phyloP scores from a whole-genome alignment of 1,284 basidiomycete species.

The Boletus austroedulis region DNA sequence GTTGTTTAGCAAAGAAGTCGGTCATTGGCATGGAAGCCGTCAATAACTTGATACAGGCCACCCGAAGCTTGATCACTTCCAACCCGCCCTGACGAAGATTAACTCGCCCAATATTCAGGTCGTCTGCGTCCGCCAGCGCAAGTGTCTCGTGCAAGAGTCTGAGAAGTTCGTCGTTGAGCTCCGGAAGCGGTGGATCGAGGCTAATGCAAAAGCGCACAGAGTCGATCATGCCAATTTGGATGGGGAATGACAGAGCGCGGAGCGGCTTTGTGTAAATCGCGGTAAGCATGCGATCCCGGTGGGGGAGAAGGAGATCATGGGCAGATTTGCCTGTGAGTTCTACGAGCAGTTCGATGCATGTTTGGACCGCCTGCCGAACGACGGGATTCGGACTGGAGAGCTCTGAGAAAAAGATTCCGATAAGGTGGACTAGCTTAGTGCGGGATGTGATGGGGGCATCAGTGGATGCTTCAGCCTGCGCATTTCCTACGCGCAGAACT shows the following conservation, averaged over 20 bases:
- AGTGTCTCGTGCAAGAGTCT: constrained; percentile 93
- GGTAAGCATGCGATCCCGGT: constrained; percentile 84
- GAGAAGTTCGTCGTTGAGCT: constrained; percentile 89
- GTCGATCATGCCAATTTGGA: constrained; percentile 98
- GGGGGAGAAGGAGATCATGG: constrained; percentile 78
- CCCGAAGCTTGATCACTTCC: constrained; percentile 89
- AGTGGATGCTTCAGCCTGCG: constrained; percentile 43
- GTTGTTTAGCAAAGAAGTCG: constrained; percentile 85
- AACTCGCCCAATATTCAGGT: constrained; percentile 73
- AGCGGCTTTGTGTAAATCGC: constrained; percentile 96
- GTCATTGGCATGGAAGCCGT: constrained; percentile 94
- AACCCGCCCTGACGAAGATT: constrained; percentile 78
- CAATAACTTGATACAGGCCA: constrained; percentile 91
- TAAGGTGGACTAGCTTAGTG: constrained; percentile 60
- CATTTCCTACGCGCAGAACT: constrained; percentile 74
- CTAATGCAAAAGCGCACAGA: constrained; percentile 92
- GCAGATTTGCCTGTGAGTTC: constrained; percentile 72
- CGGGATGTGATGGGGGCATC: constrained; percentile 45
- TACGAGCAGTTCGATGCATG: constrained; percentile 80
- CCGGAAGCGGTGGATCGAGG: constrained; percentile 81
- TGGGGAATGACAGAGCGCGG: constrained; percentile 91
- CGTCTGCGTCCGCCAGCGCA: constrained; percentile 94
- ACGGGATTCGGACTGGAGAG: constrained; percentile 85
- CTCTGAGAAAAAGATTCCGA: constrained; percentile 88
- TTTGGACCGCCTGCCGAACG: constrained; percentile 84